Evolutionary conservation across 2,329 filamentous ascomycete species (phyloP), one percentile per base, ranked within the genome.

Genomic region (Verticillium albo-atrum): DNA sequence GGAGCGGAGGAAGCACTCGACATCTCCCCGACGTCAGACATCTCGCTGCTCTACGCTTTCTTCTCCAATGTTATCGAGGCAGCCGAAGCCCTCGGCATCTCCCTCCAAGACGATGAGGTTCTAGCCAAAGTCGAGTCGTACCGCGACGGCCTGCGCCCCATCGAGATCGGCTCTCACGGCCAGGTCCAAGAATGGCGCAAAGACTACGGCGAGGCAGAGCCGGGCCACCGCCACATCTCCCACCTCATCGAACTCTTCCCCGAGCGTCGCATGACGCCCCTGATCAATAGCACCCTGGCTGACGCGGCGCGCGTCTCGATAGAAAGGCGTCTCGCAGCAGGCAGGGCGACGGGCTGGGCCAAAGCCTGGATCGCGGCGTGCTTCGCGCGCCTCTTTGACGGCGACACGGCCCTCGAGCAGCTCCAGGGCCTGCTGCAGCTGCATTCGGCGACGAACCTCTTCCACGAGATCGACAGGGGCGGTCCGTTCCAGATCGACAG

Each of bases 221-320:
- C 75, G 0, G 79, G 78, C 0, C 80, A 83, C 60, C 73, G 81
- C 1, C 81, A 83, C 58, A 71, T 82, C 6, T 82, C 78, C 0
- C 80, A 80, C 57, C 70, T 82, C 1, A 81, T 77, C 61, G 79
- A 73, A 0, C 71, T 83, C 3, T 77, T 77, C 58, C 30, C 30
- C 9, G 30, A 32, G 30, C 30, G 30, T 79, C 81, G 0, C 27
- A 63, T 65, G 35, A 60, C 64, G 3, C 63, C 63, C 3, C 58
- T 66, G 70, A 71, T 1, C 68, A 70, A 0, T 66, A 69, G 2
- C 62, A 67, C 20, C 60, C 67, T 3, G 73, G 69, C n/a, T 73
- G 53, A 58, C n/a, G 58, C 56, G 6, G 60, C 62, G 6, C 25
- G 35, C 17, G 54, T 55, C 9, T 47, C 59, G 2, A 54, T 63